Percentiles rank a stretch among this genome's conserved stretches.
phyloP scores from a whole-genome alignment of 768 basidiomycete genomes.

The Hemileccinum impolitum region DNA sequence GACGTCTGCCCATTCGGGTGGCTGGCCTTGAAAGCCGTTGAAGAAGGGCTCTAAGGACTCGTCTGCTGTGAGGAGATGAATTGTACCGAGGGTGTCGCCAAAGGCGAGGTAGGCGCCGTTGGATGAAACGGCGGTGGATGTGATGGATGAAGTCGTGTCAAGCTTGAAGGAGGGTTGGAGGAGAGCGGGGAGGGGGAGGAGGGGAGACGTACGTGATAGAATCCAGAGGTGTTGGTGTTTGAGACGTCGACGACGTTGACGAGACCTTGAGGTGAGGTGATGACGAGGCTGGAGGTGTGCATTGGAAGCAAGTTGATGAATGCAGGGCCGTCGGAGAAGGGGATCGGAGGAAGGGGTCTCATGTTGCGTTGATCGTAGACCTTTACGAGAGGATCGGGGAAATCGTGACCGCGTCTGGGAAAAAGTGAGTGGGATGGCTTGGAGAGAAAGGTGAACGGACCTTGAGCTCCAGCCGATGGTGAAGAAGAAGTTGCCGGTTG shows the following conservation, averaged over 20 bases:
- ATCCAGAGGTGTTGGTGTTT: conserved; percentile 65
- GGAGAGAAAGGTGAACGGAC: conserved; percentile 36
- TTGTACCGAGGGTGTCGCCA: conserved; percentile 79
- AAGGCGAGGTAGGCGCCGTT: conserved; percentile 91
- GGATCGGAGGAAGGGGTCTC: conserved; percentile 77
- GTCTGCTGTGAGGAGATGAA: conserved; percentile 79
- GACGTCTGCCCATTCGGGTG: conserved; percentile 80
- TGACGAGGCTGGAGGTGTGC: conserved; percentile 66
- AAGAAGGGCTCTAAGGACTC: conserved; percentile 59
- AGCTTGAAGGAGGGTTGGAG: conserved; percentile 41
- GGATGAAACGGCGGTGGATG: conserved; percentile 76
- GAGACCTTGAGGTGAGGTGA: conserved; percentile 78
- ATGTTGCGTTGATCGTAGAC: conserved; percentile 87
- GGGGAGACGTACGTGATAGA: conserved; percentile 62
- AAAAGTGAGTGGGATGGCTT: conserved; percentile 7
- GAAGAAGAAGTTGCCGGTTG: conserved; percentile 74
- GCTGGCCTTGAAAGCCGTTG: conserved; percentile 87
- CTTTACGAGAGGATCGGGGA: conserved; percentile 90
- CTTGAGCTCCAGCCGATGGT: conserved; percentile 87
- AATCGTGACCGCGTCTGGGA: conserved; percentile 77
- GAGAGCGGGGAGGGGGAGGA: neutral
- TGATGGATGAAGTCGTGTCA: conserved; percentile 72
- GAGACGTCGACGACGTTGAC: conserved; percentile 82
- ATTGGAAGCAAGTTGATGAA: conserved; percentile 81
- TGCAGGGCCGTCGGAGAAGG: conserved; percentile 83